Evolutionary conservation across 768 basidiomycete species (phyloP).

Genomic region (Heimioporus sp.): DNA sequence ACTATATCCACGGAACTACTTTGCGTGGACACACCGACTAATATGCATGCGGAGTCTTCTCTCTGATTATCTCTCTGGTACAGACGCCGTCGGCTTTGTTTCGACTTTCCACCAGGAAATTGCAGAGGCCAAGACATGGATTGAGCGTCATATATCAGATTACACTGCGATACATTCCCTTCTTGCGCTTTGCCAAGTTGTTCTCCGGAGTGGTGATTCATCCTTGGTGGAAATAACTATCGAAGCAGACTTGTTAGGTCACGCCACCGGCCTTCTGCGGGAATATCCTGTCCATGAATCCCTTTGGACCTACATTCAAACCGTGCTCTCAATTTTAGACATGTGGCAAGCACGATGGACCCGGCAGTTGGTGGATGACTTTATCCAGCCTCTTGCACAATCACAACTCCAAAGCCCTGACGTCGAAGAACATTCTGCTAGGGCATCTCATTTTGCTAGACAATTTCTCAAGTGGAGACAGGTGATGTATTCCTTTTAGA

Average conservation of each 20-base stretch:
- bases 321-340: conserved; percentile 1
- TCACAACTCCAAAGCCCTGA: neutral
- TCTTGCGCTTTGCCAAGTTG: conserved; percentile 33
- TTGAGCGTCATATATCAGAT: conserved; percentile 64
- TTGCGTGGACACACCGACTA: conserved; percentile 67
- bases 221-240: conserved; percentile 2
- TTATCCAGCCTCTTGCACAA: conserved; percentile 18
- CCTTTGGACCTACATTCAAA: conserved; percentile 53
- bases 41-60: conserved; percentile 41
- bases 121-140: conserved; percentile 44
- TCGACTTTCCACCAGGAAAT: conserved; percentile 41
- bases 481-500: neutral
- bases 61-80: conserved; percentile 15
- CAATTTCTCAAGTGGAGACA: conserved; percentile 8
- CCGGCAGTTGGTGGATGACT: conserved; percentile 9
- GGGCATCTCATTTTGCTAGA: conserved; percentile 5
- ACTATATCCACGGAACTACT: conserved; percentile 69
- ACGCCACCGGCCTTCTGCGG: conserved; percentile 48
- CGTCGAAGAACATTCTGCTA: neutral
- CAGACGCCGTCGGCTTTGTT: conserved; percentile 16
- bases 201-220: conserved; percentile 3
- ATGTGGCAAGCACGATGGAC: neutral
- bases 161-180: conserved; percentile 62
- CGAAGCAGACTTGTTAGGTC: conserved; percentile 24
- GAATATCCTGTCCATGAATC: conserved; percentile 59